phyloP scores from a whole-genome alignment of 2,329 filamentous ascomycete species.

The Claviceps pusilla region DNA sequence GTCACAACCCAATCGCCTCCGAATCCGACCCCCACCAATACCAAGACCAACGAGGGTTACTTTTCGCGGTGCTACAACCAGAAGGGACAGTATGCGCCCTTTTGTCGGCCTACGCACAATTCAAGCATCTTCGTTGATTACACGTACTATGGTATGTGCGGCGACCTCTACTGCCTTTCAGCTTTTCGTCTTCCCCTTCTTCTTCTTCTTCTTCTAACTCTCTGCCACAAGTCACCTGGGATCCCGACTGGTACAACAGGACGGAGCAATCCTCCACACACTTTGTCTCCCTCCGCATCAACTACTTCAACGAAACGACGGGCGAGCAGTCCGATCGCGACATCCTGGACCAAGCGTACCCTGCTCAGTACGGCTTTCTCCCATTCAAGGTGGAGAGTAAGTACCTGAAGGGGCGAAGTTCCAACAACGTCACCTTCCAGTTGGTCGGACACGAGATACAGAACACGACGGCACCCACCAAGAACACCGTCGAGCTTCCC shows the following conservation, averaged over 20 bases:
- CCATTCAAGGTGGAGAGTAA: conserved; percentile 27
- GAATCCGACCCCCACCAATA: conserved; percentile 25
- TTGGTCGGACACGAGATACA: conserved; percentile 22
- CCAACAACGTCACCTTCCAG: conserved; percentile 33
- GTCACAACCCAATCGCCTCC: conserved; percentile 30
- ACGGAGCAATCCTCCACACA: conserved; percentile 21
- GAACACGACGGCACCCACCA: conserved; percentile 19
- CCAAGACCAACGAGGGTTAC: conserved; percentile 28
- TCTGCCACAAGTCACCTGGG: conserved; percentile 36
- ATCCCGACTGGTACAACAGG: conserved; percentile 33
- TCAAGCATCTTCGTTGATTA: conserved; percentile 28
- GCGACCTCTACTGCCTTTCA: not conserved
- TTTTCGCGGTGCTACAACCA: conserved; percentile 35
- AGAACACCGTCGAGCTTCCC: conserved; percentile 28
- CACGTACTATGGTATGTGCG: conserved; percentile 35
- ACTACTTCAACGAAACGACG: conserved; percentile 24
- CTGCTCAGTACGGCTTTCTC: conserved; percentile 32
- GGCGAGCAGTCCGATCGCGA: conserved; percentile 24
- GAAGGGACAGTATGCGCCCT: conserved; percentile 32
- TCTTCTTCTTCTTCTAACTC: not conserved
- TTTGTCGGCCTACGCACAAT: conserved; percentile 33
- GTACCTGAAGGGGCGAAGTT: conserved; percentile 7
- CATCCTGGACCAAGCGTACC: conserved; percentile 16
- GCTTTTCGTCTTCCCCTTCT: not conserved
- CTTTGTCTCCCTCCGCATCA: conserved; percentile 23